phyloP scores from a whole-genome alignment of 352 stramenopile species.

The Peronosclerospora sorghi region DNA sequence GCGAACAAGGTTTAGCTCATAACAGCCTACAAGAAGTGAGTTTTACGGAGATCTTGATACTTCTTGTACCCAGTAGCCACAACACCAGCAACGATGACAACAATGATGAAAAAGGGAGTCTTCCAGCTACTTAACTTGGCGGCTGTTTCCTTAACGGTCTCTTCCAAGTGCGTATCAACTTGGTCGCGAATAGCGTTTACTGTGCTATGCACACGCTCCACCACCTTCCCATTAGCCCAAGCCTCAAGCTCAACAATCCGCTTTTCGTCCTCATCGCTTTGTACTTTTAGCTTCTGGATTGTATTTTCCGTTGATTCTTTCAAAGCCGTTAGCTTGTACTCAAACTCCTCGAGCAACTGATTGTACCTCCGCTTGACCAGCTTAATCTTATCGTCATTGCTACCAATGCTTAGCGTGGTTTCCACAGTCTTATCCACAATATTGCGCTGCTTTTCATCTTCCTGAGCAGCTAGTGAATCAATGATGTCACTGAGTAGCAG shows the following conservation, averaged over 20 bases:
- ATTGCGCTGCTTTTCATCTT: slow-evolving; percentile 55
- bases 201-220: slow-evolving; percentile 42
- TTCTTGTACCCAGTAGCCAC: slow-evolving; percentile 71
- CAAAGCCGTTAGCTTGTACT: slow-evolving; percentile 72
- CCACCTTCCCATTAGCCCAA: slow-evolving; percentile 51
- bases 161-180: slow-evolving; percentile 53
- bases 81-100: slow-evolving; percentile 52
- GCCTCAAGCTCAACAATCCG: slow-evolving; percentile 61
- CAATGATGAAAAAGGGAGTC: slow-evolving; percentile 68
- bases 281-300: slow-evolving; percentile 66
- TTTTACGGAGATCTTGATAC: slow-evolving; percentile 83
- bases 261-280: slow-evolving; percentile 53
- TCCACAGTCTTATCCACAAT: slow-evolving; percentile 40
- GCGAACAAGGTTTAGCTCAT: not conserved
- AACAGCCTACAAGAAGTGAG: slow-evolving; percentile 61
- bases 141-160: slow-evolving; percentile 62
- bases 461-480: slow-evolving; percentile 34
- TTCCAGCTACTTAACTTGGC: slow-evolving; percentile 71
- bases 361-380: slow-evolving; percentile 69
- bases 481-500: slow-evolving; percentile 38
- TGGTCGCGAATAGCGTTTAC: slow-evolving; percentile 52
- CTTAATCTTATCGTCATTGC: slow-evolving; percentile 49
- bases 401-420: slow-evolving; percentile 32
- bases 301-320: slow-evolving; percentile 79
- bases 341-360: slow-evolving; percentile 76